These are phyloP conservation scores for Sarocladium oryzae DNA, from an alignment of 2,329 filamentous ascomycete species.

Conservation along the genomic window DNA sequence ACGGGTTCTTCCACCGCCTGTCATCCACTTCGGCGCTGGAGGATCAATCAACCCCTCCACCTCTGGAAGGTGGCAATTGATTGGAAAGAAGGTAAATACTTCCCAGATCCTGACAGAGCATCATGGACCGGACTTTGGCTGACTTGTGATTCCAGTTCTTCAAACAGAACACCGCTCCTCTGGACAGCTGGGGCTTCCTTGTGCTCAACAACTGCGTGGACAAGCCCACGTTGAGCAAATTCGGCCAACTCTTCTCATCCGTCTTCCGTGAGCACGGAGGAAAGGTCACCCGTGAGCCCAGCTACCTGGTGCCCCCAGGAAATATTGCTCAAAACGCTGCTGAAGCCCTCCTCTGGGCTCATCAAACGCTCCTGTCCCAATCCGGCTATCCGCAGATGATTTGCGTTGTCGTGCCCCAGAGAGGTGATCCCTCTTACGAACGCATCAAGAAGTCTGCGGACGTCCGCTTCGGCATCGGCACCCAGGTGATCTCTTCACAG, in stretches of 20 bases:
- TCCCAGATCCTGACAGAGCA: too few relatives aligned
- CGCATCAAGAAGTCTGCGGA: slow-evolving; percentile 87
- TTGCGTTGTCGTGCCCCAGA: slow-evolving; percentile 68
- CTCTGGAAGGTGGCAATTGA: slow-evolving; percentile 63
- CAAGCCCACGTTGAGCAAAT: slow-evolving; percentile 26
- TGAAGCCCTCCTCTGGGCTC: slow-evolving; percentile 39
- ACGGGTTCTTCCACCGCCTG: slow-evolving; percentile 63
- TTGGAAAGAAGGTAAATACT: slow-evolving; percentile 27
- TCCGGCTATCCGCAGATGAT: slow-evolving; percentile 64
- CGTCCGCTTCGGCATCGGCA: slow-evolving; percentile 74
- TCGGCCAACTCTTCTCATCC: slow-evolving; percentile 34
- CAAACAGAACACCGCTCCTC: slow-evolving; percentile 55
- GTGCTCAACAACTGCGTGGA: slow-evolving; percentile 41
- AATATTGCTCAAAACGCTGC: slow-evolving; percentile 34
- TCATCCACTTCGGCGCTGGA: slow-evolving; percentile 57
- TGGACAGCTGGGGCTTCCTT: slow-evolving; percentile 72
- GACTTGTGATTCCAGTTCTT: slow-evolving; percentile 66
- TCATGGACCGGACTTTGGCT: too few relatives aligned
- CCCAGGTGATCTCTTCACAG: slow-evolving; percentile 67
- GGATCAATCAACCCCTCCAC: slow-evolving; percentile 54
- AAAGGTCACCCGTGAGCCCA: slow-evolving; percentile 27
- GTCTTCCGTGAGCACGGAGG: slow-evolving; percentile 46
- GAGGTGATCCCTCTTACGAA: slow-evolving; percentile 67
- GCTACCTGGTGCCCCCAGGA: slow-evolving; percentile 26
- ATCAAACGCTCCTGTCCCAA: slow-evolving; percentile 44